Evolutionary conservation across 106 monocot species (phyloP), one percentile per base, ranked within the genome.

Genomic region (Triglochin maritima): DNA sequence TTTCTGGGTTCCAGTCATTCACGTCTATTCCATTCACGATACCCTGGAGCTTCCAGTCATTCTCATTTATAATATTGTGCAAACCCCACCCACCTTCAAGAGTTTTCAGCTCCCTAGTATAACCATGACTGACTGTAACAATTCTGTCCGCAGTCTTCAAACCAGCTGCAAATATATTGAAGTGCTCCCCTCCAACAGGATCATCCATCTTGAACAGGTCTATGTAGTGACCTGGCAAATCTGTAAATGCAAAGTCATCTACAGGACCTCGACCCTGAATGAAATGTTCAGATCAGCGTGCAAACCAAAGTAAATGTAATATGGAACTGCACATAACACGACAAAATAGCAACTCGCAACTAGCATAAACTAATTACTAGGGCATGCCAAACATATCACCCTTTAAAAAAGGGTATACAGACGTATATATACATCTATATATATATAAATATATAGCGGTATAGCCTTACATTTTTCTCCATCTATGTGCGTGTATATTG

Each of bases 21-120:
- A 83, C 68, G 59, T 94, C 89, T 2, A 94, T 77, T 3, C 94
- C 94, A 65, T 94, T 94, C n/a, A 94, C 89, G 3, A 94, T 94
- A 7, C 89, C 94, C 6, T 59, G 78, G 45, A 94, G 72, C 17
- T 87, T 94, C 94, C 94, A 89, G 63, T 79, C 74, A 58, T 74
- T 81, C 46, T 83, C 72, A 45, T 82, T 87, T 59, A 94, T 85
- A 62, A 94, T 73, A 3, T 51, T 68, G 43, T 94, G 84, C 3
- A 94, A 79, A 5, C 89, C 94, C 94, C 94, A 87, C 3, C 94
- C 94, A 17, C 94, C 94, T 79, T 94, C 89, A 3, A 49, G 16
- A 50, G 94, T 87, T 76, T 87, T 89, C 0, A 94, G 62, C 76
- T 94, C 94, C 94, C 89, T 81, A 7, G 87, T 71, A 75, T 94